Evolutionary conservation across 2,329 filamentous ascomycete species (phyloP).

Genomic region (Xenoacremonium recifei): DNA sequence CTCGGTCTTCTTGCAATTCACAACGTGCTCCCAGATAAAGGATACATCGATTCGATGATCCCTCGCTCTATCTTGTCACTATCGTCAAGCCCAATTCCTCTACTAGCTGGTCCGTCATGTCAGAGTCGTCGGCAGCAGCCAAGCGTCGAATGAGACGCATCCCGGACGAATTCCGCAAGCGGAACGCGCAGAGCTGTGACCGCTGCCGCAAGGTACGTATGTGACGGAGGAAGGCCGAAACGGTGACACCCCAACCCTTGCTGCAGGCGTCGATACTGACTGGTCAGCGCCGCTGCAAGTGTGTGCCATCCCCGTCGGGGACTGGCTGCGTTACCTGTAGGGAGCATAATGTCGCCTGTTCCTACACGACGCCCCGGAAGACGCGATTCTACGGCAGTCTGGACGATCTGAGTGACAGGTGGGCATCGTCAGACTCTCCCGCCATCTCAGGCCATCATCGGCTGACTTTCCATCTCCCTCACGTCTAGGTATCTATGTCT

Average conservation of each 20-base stretch:
- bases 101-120: no score
- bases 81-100: neutral
- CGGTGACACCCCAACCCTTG: neutral
- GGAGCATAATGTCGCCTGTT: slow-evolving; percentile 31
- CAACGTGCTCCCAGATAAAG: no score
- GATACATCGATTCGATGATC: slow-evolving; percentile 18
- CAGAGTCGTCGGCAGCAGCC: slow-evolving; percentile 19
- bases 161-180: slow-evolving; percentile 34
- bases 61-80: slow-evolving; percentile 1
- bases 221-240: neutral
- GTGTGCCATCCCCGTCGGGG: slow-evolving; percentile 28
- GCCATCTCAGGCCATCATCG: neutral
- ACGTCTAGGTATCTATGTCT: slow-evolving; percentile 32
- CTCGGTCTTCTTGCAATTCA: no score
- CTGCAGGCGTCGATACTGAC: slow-evolving; percentile 1
- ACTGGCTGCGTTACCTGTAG: slow-evolving; percentile 32
- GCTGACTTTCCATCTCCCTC: neutral
- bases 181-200: slow-evolving; percentile 35
- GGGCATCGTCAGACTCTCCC: slow-evolving; percentile 3
- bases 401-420: slow-evolving; percentile 36
- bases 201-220: slow-evolving; percentile 33
- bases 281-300: slow-evolving; percentile 33
- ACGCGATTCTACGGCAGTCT: slow-evolving; percentile 37
- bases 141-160: slow-evolving; percentile 31
- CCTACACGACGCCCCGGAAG: slow-evolving; percentile 33